Conservation (phyloP, 2,329 filamentous ascomycete species). For the Colletotrichum noveboracense region DNA sequence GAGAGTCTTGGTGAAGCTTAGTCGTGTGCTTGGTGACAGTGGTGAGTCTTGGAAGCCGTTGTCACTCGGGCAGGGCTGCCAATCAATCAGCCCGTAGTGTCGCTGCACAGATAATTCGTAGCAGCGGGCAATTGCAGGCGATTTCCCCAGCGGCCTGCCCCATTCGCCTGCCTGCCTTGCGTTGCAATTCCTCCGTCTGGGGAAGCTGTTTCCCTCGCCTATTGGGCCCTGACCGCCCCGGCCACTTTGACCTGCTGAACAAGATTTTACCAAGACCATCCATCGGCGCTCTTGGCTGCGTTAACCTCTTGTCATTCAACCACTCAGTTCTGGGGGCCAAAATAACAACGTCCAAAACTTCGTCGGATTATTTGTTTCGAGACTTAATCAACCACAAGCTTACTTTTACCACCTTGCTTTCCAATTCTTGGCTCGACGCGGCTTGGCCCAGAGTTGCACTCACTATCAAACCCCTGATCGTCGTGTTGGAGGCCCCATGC, state of each 20-base stretch:
- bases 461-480: neutral
- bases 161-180: neutral
- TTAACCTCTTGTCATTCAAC: neutral
- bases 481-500: neutral
- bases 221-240: neutral
- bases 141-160: neutral
- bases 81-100: neutral
- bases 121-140: neutral
- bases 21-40: neutral
- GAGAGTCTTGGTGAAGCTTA: neutral
- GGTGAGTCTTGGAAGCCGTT: neutral
- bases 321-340: neutral
- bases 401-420: constrained; percentile 2
- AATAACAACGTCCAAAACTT: neutral
- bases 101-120: neutral
- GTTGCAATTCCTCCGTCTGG: neutral
- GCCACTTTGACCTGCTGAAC: neutral
- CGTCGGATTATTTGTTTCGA: neutral
- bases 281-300: constrained; percentile 7
- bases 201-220: neutral
- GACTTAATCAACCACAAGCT: neutral
- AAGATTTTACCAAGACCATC: constrained; percentile 16
- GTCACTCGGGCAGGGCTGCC: neutral
- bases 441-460: neutral
- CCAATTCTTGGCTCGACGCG: neutral